Evolutionary conservation across 2,329 filamentous ascomycete species (phyloP), one percentile per base, ranked within the genome.

Genomic region (Furcasterigmium furcatum): DNA sequence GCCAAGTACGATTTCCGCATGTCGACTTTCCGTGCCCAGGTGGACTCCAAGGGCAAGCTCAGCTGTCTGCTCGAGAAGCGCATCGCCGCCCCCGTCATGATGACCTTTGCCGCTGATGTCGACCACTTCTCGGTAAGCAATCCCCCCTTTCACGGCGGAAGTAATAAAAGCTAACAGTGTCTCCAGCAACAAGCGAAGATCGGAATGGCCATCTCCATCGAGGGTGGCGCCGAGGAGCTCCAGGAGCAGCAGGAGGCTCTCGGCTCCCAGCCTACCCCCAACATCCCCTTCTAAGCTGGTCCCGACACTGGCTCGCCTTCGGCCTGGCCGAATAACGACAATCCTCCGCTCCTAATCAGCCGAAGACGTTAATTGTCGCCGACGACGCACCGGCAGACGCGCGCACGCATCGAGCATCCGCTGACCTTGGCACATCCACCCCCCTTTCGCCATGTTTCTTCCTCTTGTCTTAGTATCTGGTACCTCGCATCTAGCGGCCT

Each of bases 1-100:
- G 89, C 91, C 65, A 99, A 99, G 73, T 99, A 99, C 72, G 92
- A 96, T 67, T 99, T 99, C 82, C 83, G 89, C 63, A 88, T 91
- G 73, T 94, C 89, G 45, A 94, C 90, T 42, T 96, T 96, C 84
- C 85, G 92, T 55, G 94, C 92, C 38, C 94, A 99, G 73, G 80
- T 97, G 58, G 94, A 99, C 72, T 95, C 91, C 61, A 85, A 89
- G 65, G 94, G 94, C 66, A 96, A 95, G 76, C 79, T 99, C 50
- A 89, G 87, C 70, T 94, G 90, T 64, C 73, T 96, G 61, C 74
- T 97, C 56, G 94, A 99, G 79, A 97, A 96, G 84, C 86, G 91
- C 62, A 88, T 99, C 61, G 91, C 91, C 24, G 90, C 91, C 53
- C 88, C 91, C 22, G 91, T 99, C 48, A 87, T 86, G 66, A 83